phyloP scores from a whole-genome alignment of 768 basidiomycete species.

The Tylopilus rubrobrunneus region DNA sequence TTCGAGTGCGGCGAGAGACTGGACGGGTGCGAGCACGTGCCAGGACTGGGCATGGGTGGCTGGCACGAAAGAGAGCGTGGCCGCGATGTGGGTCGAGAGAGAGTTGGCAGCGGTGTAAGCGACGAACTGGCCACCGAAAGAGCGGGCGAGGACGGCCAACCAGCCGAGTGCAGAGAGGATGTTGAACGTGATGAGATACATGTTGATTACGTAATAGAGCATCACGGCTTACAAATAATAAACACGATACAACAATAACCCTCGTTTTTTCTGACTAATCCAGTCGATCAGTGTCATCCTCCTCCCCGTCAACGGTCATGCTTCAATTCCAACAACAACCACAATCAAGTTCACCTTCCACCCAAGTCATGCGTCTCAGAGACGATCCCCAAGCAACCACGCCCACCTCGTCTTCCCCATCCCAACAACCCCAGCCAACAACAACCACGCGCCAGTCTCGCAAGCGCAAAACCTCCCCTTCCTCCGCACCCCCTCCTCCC shows the following conservation, averaged over 20 bases:
- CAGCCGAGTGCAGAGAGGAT: conserved; percentile 69
- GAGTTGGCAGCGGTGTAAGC: conserved; percentile 32
- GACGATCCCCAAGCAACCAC: conserved; percentile 41
- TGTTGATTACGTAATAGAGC: conserved; percentile 15
- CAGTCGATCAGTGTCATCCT: conserved; percentile 26
- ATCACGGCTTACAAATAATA: neutral
- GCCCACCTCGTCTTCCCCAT: conserved; percentile 11
- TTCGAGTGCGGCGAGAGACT: conserved; percentile 82
- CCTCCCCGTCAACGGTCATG: conserved; percentile 23
- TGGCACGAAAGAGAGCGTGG: conserved; percentile 35
- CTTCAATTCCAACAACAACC: conserved; percentile 23
- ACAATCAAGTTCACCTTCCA: conserved; percentile 14
- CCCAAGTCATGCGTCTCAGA: conserved; percentile 53
- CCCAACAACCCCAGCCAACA: conserved; percentile 2
- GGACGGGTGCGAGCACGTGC: conserved; percentile 65
- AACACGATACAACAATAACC: too few species aligned
- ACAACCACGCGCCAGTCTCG: conserved; percentile 33
- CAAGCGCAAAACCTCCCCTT: conserved; percentile 69
- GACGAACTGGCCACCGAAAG: too few species aligned
- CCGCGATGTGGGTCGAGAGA: conserved; percentile 35
- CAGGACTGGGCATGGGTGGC: conserved; percentile 52
- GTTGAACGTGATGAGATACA: conserved; percentile 81
- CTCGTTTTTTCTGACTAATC: conserved; percentile 35
- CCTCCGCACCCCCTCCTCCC: conserved; percentile 21
- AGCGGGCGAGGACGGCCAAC: conserved; percentile 54